These are phyloP conservation scores for Pugionium dolabratum DNA, from an alignment of 345 rosid genomes.

Conservation along the genomic window DNA sequence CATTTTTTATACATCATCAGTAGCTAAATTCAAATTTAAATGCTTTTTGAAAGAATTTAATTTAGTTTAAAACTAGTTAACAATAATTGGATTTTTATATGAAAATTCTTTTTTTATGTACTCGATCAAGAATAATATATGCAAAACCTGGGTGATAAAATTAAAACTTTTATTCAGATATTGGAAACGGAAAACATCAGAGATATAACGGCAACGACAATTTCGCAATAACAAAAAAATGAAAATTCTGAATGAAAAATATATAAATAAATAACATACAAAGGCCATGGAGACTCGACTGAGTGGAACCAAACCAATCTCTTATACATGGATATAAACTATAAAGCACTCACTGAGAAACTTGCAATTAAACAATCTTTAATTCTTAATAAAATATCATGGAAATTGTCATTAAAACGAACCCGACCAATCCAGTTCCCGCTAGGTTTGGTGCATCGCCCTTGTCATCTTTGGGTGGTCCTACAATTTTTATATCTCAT, in stretches of 20 bases:
- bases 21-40: no score
- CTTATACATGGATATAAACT: background rate
- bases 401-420: conserved; percentile 7
- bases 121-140: background rate
- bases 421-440: conserved; percentile 25
- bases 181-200: background rate
- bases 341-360: background rate
- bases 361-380: no score
- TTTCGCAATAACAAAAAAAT: background rate
- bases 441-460: conserved; percentile 9
- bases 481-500: conserved; percentile 6
- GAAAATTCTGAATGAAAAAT: background rate
- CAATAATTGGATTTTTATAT: no score
- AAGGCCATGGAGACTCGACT: background rate
- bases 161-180: background rate
- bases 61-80: no score
- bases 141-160: background rate
- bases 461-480: conserved; percentile 29
- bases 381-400: conserved; percentile 20
- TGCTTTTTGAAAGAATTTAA: no score
- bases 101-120: no score
- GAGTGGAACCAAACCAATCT: background rate
- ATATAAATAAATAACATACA: background rate
- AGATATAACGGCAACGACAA: conserved; percentile 2
- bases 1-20: no score